A percentile compares a stretch with the other conserved stretches of the same genome.
These are phyloP conservation scores for Porogramme epimiltina DNA, from an alignment of 1,284 basidiomycete species.

Conservation along the genomic window DNA sequence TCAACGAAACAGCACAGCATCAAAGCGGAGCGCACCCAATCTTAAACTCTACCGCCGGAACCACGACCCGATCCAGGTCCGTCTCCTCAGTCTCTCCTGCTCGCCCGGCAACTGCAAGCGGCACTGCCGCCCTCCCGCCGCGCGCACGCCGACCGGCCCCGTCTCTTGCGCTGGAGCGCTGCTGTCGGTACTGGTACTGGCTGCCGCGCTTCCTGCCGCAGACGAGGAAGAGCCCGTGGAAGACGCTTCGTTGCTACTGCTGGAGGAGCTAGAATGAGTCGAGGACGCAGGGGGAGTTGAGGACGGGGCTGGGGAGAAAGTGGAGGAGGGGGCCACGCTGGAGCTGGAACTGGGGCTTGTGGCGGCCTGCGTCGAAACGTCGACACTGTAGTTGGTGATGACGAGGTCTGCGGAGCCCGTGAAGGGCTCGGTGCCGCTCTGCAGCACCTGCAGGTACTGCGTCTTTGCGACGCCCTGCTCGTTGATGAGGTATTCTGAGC, in stretches of 20 bases:
- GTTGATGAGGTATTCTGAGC: slow-evolving; percentile 29
- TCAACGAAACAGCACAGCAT: too few species aligned
- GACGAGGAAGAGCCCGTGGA: background rate
- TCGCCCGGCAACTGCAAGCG: background rate
- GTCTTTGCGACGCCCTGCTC: slow-evolving; percentile 30
- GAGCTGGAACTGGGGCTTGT: background rate
- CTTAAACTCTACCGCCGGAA: background rate
- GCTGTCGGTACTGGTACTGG: too few species aligned
- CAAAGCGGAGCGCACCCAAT: too few species aligned
- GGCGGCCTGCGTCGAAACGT: slow-evolving; percentile 21
- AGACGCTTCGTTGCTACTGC: background rate
- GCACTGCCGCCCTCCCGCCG: background rate
- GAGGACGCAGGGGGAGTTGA: background rate
- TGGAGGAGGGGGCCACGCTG: background rate
- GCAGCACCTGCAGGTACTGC: slow-evolving; percentile 59
- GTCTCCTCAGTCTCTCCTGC: background rate
- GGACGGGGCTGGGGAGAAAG: background rate
- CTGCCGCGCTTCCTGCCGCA: too few species aligned
- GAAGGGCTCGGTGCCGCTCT: slow-evolving; percentile 76
- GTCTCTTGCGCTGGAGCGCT: too few species aligned
- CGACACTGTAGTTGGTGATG: slow-evolving; percentile 30
- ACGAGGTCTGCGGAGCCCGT: slow-evolving; percentile 43
- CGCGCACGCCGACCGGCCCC: background rate
- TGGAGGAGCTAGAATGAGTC: background rate
- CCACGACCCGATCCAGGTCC: background rate